Conservation (phyloP, 192 early-diverging fungal species). For the Coemansia reversa region DNA sequence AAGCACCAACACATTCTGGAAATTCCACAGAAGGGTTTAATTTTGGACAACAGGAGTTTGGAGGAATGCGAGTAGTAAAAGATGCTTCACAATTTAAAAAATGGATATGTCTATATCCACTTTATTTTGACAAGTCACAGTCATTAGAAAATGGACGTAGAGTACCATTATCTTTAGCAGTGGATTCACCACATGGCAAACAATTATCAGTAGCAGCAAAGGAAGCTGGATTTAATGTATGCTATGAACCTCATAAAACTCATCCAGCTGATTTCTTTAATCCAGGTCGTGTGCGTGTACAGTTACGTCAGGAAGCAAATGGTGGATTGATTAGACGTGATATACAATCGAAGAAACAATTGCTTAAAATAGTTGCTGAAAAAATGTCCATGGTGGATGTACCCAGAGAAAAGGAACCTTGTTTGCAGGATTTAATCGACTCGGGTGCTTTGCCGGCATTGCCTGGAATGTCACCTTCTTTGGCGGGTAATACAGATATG, state of each 20-base stretch:
- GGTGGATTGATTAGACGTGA: slow-evolving; percentile 47
- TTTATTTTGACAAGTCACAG: slow-evolving; percentile 65
- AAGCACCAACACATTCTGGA: slow-evolving; percentile 9
- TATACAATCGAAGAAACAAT: slow-evolving; percentile 57
- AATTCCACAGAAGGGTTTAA: slow-evolving; percentile 9
- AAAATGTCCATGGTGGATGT: slow-evolving; percentile 21
- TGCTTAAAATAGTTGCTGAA: slow-evolving; percentile 23
- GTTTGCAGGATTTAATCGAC: slow-evolving; percentile 44
- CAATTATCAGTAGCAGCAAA: slow-evolving; percentile 66
- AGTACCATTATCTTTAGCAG: slow-evolving; percentile 55
- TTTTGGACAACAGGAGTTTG: slow-evolving; percentile 21
- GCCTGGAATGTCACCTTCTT: slow-evolving; percentile 24
- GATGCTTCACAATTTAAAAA: slow-evolving; percentile 37
- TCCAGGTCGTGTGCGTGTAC: slow-evolving; percentile 66
- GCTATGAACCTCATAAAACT: slow-evolving; percentile 65
- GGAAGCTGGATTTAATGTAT: slow-evolving; percentile 59
- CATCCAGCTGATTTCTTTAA: slow-evolving; percentile 72
- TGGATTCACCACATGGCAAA: slow-evolving; percentile 61
- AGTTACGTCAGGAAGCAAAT: slow-evolving; percentile 52
- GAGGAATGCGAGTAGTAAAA: slow-evolving; percentile 18
- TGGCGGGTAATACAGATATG: background rate
- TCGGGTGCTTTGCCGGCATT: slow-evolving; percentile 41
- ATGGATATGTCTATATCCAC: slow-evolving; percentile 74
- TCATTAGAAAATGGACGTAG: slow-evolving; percentile 63
- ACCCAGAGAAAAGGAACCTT: slow-evolving; percentile 45